These are phyloP conservation scores for Sergeia podlipaevii DNA, from an alignment of 208 protist genomes.

Conservation along the genomic window DNA sequence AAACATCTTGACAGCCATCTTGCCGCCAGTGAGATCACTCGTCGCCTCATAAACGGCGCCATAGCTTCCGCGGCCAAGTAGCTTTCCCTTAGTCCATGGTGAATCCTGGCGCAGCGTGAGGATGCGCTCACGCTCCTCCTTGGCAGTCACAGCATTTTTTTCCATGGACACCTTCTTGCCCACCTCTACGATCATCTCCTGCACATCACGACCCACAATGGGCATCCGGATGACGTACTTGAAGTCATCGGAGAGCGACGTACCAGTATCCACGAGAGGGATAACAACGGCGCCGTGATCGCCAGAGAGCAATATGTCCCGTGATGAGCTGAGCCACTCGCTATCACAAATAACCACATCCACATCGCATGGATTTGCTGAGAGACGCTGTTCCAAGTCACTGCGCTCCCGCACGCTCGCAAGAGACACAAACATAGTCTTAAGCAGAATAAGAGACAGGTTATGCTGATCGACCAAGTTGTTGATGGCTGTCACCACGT, in stretches of 20 bases:
- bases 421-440: constrained; percentile 89
- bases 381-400: constrained; percentile 74
- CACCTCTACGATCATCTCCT: constrained; percentile 74
- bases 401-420: constrained; percentile 65
- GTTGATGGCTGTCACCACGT: constrained; percentile 79
- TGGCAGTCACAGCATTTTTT: constrained; percentile 81
- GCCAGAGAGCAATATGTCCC: constrained; percentile 54
- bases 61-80: constrained; percentile 85
- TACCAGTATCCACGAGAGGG: constrained; percentile 43
- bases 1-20: constrained; percentile 93
- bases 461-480: constrained; percentile 90
- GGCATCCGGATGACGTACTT: constrained; percentile 71
- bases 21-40: constrained; percentile 89
- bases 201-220: constrained; percentile 62
- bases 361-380: constrained; percentile 63
- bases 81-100: constrained; percentile 86
- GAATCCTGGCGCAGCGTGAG: constrained; percentile 86
- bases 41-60: constrained; percentile 89
- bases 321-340: constrained; percentile 70
- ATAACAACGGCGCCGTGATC: constrained; percentile 75
- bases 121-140: constrained; percentile 82
- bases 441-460: constrained; percentile 82
- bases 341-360: constrained; percentile 87
- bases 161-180: constrained; percentile 73
- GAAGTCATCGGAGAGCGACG: constrained; percentile 41